Conservation (phyloP, 2,329 filamentous ascomycete species). For the Colletotrichum cereale region DNA sequence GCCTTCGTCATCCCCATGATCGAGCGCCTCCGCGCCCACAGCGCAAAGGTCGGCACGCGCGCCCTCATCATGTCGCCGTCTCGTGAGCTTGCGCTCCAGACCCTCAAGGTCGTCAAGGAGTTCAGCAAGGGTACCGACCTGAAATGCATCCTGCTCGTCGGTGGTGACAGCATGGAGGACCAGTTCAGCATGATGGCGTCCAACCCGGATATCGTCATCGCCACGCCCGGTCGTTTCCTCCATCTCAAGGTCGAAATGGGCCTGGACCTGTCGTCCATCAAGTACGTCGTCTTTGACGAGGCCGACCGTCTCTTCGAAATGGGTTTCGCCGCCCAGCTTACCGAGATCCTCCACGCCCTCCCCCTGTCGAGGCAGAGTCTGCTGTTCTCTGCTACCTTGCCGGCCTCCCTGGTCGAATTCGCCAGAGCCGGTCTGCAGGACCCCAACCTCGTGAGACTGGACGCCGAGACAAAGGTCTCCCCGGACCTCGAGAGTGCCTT, state of each 20-base stretch:
- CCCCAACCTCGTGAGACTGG: slow-evolving; percentile 87
- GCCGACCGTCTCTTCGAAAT: slow-evolving; percentile 98
- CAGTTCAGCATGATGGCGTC: slow-evolving; percentile 93
- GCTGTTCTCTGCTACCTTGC: slow-evolving; percentile 94
- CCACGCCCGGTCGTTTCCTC: slow-evolving; percentile 94
- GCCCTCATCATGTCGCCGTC: slow-evolving; percentile 93
- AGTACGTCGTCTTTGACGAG: slow-evolving; percentile 97
- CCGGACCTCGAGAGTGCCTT: slow-evolving; percentile 96
- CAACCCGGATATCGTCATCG: slow-evolving; percentile 97
- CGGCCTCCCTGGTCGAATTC: slow-evolving; percentile 95
- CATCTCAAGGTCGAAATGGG: slow-evolving; percentile 98
- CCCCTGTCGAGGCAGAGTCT: slow-evolving; percentile 89
- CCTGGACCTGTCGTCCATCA: slow-evolving; percentile 88
- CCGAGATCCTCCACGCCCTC: slow-evolving; percentile 91
- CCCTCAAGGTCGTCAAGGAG: slow-evolving; percentile 95
- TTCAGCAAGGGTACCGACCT: slow-evolving; percentile 91
- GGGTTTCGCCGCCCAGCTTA: slow-evolving; percentile 94
- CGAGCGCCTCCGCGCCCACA: slow-evolving; percentile 90
- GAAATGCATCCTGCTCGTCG: slow-evolving; percentile 89
- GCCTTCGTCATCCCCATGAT: slow-evolving; percentile 99
- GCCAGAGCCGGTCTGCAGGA: slow-evolving; percentile 94
- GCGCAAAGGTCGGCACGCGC: slow-evolving; percentile 85
- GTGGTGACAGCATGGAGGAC: slow-evolving; percentile 95
- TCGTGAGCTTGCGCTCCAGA: slow-evolving; percentile 93
- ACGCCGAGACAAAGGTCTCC: slow-evolving; percentile 95